Conservation (phyloP, 257 asterid species). For the Craterostigma plantagineum region DNA sequence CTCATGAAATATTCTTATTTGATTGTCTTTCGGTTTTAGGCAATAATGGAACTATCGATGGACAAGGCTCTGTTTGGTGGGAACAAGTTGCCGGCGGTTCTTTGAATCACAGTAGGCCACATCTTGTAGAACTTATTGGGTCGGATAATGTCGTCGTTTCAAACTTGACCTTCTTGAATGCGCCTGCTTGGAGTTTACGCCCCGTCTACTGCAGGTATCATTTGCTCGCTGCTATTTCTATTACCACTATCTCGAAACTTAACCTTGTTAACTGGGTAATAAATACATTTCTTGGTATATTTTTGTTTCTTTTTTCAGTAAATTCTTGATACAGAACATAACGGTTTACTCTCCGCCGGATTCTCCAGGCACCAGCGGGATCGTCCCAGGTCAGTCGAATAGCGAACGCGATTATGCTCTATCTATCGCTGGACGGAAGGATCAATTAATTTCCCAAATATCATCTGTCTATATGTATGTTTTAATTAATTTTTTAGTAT, state of each 20-base stretch:
- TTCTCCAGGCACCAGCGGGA: conserved; percentile 73
- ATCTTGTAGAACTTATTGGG: conserved; percentile 53
- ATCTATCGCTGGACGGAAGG: too few species aligned
- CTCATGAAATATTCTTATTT: not conserved
- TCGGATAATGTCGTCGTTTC: conserved; percentile 60
- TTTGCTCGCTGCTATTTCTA: not conserved
- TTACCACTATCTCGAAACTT: not conserved
- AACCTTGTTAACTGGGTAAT: not conserved
- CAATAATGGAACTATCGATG: conserved; percentile 86
- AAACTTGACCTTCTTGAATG: conserved; percentile 75
- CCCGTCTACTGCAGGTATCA: conserved; percentile 87
- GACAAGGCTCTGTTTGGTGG: conserved; percentile 98
- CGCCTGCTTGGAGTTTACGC: conserved; percentile 83
- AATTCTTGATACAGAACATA: conserved; percentile 78
- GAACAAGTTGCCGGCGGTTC: conserved; percentile 31
- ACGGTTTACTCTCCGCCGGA: conserved; percentile 56
- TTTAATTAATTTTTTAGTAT: too few species aligned
- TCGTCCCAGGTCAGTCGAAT: conserved; percentile 84
- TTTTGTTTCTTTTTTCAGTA: conserved; percentile 23
- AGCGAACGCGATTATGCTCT: too few species aligned
- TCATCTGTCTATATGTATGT: too few species aligned
- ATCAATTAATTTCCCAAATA: too few species aligned
- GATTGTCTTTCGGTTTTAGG: conserved; percentile 24
- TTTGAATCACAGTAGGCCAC: conserved; percentile 82
- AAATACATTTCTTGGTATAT: too few species aligned